Evolutionary conservation across 257 asterid species (phyloP), one percentile per base, ranked within the genome.

Genomic region (Linaria vulgaris): DNA sequence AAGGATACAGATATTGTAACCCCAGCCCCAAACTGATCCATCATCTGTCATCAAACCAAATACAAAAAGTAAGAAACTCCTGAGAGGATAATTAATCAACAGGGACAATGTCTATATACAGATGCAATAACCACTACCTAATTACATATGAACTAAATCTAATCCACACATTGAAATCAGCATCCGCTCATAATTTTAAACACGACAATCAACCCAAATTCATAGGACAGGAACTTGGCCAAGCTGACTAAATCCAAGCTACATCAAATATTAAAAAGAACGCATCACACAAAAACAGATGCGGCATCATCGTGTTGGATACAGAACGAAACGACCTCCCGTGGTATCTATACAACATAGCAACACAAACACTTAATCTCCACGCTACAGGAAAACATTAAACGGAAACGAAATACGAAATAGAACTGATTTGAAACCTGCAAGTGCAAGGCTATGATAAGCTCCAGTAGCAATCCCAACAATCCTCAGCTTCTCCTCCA

Each of bases 21-120:
- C 96, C 98, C 98, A 88, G 46, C 88, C 95, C 95, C 95, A 88
- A 23, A 91, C 70, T 23, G 91, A 81, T 79, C 98, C 98, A 80
- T 88, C 96, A 82, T 88, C 96, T 91, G 95, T 75, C 60, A 77
- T 61, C 49, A 75, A 49, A 69, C 50, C 70, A 58, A 66, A 68
- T n/a, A n/a, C n/a, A 71, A 13, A 27, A 21, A 53, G 59, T 12
- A 9, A 31, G 15, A 31, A 64, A 23, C 49, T 13, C n/a, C n/a
- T 57, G 59, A 8, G 8, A 13, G 57, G 37, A 39, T 31, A 39
- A 31, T 14, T 23, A 24, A 15, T 59, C 34, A 31, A 51, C 37
- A 16, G 15, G 47, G 10, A 39, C 15, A 9, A 5, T 30, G 12
- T 17, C 43, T 31, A 56, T n/a, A 1, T 16, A 27, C 7, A 11